phyloP scores from a whole-genome alignment of 2,329 filamentous ascomycete genomes.

The Trichoderma koningiopsis region DNA sequence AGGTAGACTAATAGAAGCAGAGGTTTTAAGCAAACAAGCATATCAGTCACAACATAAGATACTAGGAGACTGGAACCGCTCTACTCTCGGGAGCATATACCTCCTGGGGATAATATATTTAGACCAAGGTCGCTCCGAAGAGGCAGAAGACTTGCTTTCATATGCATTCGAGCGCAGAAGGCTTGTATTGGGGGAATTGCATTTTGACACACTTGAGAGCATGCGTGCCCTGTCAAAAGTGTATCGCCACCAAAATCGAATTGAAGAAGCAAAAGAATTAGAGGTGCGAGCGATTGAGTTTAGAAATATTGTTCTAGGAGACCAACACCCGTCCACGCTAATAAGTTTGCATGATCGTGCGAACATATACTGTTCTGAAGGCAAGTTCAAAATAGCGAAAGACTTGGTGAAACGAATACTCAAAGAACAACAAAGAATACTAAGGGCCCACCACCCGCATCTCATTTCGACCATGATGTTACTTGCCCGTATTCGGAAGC shows the following conservation, averaged over 20 bases:
- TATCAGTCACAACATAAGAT: background rate
- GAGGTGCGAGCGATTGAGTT: background rate
- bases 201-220: background rate
- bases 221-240: background rate
- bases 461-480: background rate
- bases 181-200: background rate
- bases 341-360: background rate
- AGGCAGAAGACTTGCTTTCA: background rate
- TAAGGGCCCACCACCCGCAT: background rate
- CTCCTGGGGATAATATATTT: background rate
- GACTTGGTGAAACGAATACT: background rate
- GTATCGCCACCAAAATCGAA: background rate
- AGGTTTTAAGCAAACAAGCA: background rate
- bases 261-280: constrained; percentile 1
- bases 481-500: background rate
- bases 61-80: background rate
- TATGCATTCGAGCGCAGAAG: background rate
- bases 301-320: background rate
- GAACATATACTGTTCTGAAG: background rate
- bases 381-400: background rate
- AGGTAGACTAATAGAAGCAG: background rate
- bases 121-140: background rate
- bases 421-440: background rate
- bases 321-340: background rate
- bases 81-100: background rate